phyloP scores from a whole-genome alignment of 2,329 filamentous ascomycete genomes.

The Endoconidiophora laricicola region DNA sequence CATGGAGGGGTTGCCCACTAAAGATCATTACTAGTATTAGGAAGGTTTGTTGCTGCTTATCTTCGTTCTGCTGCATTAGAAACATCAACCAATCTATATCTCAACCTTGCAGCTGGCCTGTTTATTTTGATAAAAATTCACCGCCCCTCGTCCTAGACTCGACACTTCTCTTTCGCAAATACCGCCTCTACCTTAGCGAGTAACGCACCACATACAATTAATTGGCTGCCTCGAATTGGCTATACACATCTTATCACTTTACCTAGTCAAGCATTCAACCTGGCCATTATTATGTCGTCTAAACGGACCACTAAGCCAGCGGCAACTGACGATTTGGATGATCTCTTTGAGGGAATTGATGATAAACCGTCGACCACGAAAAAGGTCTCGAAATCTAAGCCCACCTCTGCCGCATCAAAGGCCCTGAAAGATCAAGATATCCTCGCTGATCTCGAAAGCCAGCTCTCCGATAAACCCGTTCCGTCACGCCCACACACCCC shows the following conservation, averaged over 20 bases:
- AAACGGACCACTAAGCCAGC: constrained; percentile 37
- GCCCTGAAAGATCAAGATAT: constrained; percentile 49
- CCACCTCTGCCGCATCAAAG: constrained; percentile 33
- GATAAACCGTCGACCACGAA: constrained; percentile 30
- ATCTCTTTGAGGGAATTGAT: constrained; percentile 47
- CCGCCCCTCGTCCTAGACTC: no score
- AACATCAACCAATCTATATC: no score
- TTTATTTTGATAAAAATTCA: no score
- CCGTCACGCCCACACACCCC: constrained; percentile 72
- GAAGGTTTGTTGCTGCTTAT: no score
- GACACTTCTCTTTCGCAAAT: no score
- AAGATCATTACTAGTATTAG: no score
- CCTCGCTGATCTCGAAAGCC: constrained; percentile 65
- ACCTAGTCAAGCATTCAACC: background rate
- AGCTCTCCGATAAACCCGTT: constrained; percentile 54
- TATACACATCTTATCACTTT: constrained; percentile 7
- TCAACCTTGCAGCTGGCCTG: no score
- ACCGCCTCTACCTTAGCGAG: background rate
- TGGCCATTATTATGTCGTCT: constrained; percentile 17
- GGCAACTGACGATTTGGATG: constrained; percentile 41
- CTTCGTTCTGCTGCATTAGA: no score
- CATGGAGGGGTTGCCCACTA: no score
- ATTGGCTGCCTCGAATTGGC: constrained; percentile 3
- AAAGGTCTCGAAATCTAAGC: constrained; percentile 30
- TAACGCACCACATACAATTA: background rate